Conservation (phyloP, 495 filamentous ascomycete species). For the Lasiosphaeriaceae sp. region DNA sequence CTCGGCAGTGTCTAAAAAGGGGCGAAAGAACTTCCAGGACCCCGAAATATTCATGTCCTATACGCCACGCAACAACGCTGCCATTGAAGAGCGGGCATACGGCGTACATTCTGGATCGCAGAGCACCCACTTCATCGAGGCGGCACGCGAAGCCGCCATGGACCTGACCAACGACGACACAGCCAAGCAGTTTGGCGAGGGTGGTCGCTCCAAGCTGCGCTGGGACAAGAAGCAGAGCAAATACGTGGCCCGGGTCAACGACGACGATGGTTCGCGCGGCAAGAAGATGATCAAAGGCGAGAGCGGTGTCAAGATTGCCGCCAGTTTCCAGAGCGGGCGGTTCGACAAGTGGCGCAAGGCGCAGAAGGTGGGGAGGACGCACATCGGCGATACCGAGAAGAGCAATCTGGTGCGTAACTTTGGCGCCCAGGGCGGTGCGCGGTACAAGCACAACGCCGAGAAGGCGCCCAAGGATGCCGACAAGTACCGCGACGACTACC, state of each 20-base stretch:
- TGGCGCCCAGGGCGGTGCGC: slow-evolving; percentile 52
- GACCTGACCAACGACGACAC: slow-evolving; percentile 86
- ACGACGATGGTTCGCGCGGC: slow-evolving; percentile 88
- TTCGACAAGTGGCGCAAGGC: slow-evolving; percentile 88
- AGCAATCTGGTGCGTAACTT: slow-evolving; percentile 63
- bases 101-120: slow-evolving; percentile 76
- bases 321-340: slow-evolving; percentile 85
- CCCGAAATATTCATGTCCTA: slow-evolving; percentile 96
- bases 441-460: slow-evolving; percentile 77
- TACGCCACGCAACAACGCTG: slow-evolving; percentile 67
- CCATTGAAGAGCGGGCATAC: slow-evolving; percentile 85
- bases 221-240: slow-evolving; percentile 98
- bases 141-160: slow-evolving; percentile 79
- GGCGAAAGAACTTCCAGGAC: slow-evolving; percentile 62
- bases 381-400: slow-evolving; percentile 75
- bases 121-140: slow-evolving; percentile 71
- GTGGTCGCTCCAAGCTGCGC: slow-evolving; percentile 68
- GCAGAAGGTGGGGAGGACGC: slow-evolving; percentile 72
- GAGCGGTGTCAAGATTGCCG: slow-evolving; percentile 91
- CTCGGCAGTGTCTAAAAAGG: slow-evolving; percentile 46
- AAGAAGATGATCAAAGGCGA: slow-evolving; percentile 83
- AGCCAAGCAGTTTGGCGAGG: slow-evolving; percentile 67
- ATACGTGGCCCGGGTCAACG: slow-evolving; percentile 85
- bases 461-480: slow-evolving; percentile 90
- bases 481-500: slow-evolving; percentile 82